Evolutionary conservation across 2,329 filamentous ascomycete genomes (phyloP).

Genomic region (Fusarium sp.): DNA sequence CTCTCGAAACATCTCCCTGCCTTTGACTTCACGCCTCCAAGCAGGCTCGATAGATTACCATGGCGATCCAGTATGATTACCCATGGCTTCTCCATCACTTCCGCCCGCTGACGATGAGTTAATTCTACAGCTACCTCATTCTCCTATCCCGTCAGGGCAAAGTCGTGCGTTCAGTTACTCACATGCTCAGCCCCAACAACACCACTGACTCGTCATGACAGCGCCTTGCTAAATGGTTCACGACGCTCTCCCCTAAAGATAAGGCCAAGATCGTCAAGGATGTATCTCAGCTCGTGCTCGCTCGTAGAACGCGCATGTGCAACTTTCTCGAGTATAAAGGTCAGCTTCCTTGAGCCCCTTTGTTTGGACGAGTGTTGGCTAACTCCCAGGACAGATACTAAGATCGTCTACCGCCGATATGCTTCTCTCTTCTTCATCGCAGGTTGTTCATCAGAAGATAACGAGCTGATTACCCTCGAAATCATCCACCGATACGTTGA

Average conservation of each 20-base stretch:
- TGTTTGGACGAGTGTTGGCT: conserved; percentile 20
- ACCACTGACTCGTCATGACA: conserved; percentile 57
- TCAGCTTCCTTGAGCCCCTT: conserved; percentile 54
- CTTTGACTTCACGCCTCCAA: conserved; percentile 38
- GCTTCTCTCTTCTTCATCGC: conserved; percentile 99
- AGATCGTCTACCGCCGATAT: conserved; percentile 98
- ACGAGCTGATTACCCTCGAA: conserved; percentile 97
- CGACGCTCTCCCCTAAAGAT: conserved; percentile 94
- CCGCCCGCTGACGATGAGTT: conserved; percentile 40
- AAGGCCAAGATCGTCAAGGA: conserved; percentile 99
- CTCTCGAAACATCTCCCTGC: conserved; percentile 27
- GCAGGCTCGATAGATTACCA: conserved; percentile 49
- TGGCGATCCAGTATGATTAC: conserved; percentile 60
- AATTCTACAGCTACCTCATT: conserved; percentile 84
- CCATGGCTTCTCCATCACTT: conserved; percentile 18
- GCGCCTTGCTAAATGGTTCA: conserved; percentile 99
- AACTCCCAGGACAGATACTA: conserved; percentile 76
- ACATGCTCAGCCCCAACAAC: conserved; percentile 18
- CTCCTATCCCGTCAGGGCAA: conserved; percentile 98
- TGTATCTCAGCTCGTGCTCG: conserved; percentile 96
- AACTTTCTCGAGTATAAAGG: conserved; percentile 99
- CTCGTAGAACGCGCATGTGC: conserved; percentile 97
- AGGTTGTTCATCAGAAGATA: conserved; percentile 95
- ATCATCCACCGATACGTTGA: conserved; percentile 99
- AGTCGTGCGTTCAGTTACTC: conserved; percentile 77